Evolutionary conservation across 768 basidiomycete species (phyloP).

Genomic region (Trametes coccinea): DNA sequence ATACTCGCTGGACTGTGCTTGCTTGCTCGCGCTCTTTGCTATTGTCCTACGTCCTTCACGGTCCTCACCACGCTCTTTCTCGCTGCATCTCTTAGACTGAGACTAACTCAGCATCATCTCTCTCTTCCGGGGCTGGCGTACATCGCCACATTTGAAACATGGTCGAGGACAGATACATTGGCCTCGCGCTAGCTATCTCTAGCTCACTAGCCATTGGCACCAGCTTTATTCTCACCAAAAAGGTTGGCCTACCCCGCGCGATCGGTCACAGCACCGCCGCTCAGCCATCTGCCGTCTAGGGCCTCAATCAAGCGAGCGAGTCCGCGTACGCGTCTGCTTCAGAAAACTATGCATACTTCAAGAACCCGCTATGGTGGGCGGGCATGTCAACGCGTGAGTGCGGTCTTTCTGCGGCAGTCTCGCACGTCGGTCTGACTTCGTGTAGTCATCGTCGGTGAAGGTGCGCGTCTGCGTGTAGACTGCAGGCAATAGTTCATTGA

Average conservation of each 20-base stretch:
- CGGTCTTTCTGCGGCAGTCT: neutral
- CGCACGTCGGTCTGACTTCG: neutral
- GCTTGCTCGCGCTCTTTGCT: neutral
- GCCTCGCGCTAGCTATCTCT: slow-evolving; percentile 83
- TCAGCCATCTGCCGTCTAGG: slow-evolving; percentile 49
- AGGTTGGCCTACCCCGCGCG: slow-evolving; percentile 51
- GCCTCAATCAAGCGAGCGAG: slow-evolving; percentile 82
- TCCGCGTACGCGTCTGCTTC: slow-evolving; percentile 60
- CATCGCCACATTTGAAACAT: slow-evolving; percentile 34
- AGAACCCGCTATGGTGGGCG: slow-evolving; percentile 96
- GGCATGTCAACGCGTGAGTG: slow-evolving; percentile 88
- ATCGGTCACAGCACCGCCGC: neutral
- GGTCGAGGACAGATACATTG: slow-evolving; percentile 96
- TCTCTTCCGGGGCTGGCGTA: too few species aligned
- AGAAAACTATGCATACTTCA: slow-evolving; percentile 83
- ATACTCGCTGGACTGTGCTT: neutral
- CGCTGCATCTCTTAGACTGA: neutral
- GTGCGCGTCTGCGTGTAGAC: slow-evolving; percentile 41
- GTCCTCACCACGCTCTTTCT: slow-evolving; percentile 11
- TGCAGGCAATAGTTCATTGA: slow-evolving; percentile 1
- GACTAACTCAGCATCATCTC: too few species aligned
- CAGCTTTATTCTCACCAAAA: slow-evolving; percentile 99
- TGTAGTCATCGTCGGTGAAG: slow-evolving; percentile 89
- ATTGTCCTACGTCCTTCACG: neutral
- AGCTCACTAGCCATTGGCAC: slow-evolving; percentile 88